Evolutionary conservation across 257 asterid genomes (phyloP), one percentile per base, ranked within the genome.

Genomic region (Solanum etuberosum): DNA sequence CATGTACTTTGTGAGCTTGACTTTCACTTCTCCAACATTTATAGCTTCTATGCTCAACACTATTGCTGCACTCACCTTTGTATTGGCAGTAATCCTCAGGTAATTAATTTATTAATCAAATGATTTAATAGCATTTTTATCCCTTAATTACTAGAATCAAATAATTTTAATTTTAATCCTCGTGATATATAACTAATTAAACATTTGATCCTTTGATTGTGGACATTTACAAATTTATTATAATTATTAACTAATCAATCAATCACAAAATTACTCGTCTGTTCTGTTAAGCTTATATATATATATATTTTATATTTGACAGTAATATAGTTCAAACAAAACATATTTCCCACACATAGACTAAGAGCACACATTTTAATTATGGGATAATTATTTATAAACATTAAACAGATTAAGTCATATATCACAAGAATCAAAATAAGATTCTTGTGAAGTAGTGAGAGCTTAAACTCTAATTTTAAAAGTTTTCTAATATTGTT

Each of bases 21-120:
- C 76, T 84, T 90, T 82, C 86, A 93, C 96, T n/a, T 94, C 98
- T 63, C 94, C 98, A 78, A 93, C 98, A 7, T 90, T 94, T 14
- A 84, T 95, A 25, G 91, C 98, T 54, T 91, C 98, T 83, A 87
- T 94, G 96, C 89, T 92, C 77, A 95, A 95, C 76, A 91, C 98
- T 1, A 89, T 94, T 84, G 97, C 97, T 88, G 91, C 95, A 88
- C 73, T 95, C 85, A 94, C 98, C 61, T 95, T 95, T 88, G 89
- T 95, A 68, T 84, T 93, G 1, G 98, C 98, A 83, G 88, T 95
- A 29, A 65, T 90, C 23, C 95, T 95, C 91, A 92, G 98, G 98
- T 94, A 92, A 13, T n/a, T 43, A 65, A 31, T 84, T 25, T 15
- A 34, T 32, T 34, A 32, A 29, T 29, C 4, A 29, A 68, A 29